Evolutionary conservation across 2,329 filamentous ascomycete genomes (phyloP), one percentile per base, ranked within the genome.

Genomic region (Aspergillus alliaceus): DNA sequence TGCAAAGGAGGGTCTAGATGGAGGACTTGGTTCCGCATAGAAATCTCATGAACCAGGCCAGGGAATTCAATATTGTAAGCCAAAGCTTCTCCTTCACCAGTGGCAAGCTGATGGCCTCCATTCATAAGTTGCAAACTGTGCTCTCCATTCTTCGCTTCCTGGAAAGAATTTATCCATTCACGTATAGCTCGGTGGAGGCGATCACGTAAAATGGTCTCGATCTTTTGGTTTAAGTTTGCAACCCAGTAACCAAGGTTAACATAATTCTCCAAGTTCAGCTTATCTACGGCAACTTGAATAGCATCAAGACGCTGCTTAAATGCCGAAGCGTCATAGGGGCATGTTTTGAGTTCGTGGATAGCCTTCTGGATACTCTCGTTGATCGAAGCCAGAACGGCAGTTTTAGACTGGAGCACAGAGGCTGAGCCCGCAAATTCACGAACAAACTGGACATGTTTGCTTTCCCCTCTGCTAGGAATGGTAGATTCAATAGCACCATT

Each of bases 21-120:
- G 64, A 99, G 96, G 64, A 97, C 90, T 74, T 99, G 95, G 67
- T 98, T 98, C 31, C 91, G 90, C 91, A 99, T 99, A 6, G 91
- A 95, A 54, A 99, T 89, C 72, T 99, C 95, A 65, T 97, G 91
- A 15, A 95, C 83, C 24, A 96, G 83, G 31, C 70, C 69, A 6
- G 76, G 71, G 59, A 80, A 80, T 46, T 75, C 68, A 31, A 79
- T 75, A 20, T 65, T 69, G 60, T 76, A 75, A 6, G 63, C 62
- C 24, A 63, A 61, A 2, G 62, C 57, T 49, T 77, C 74, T 1
- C 60, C 27, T 25, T 75, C 72, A 34, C 64, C 64, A 18, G 60
- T 58, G 27, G 56, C 54, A 31, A 59, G 58, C 48, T 67, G 56
- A 8, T 66, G 60, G n/a, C 59, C 55, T 14, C 59, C 66, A 15